These are phyloP conservation scores for Bathelium albidoporum DNA, from an alignment of 495 filamentous ascomycete genomes.

Conservation along the genomic window DNA sequence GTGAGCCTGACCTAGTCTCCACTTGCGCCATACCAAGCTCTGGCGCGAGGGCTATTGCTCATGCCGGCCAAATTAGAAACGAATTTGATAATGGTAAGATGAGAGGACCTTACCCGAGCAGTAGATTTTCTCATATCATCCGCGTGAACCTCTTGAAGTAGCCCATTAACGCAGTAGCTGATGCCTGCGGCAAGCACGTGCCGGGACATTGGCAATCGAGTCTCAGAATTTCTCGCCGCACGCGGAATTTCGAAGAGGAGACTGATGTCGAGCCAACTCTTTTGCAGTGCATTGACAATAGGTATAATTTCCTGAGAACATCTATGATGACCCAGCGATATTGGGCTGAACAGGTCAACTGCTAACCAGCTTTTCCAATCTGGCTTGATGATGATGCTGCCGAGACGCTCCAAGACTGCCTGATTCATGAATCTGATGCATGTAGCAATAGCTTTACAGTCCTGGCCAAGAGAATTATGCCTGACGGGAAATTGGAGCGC, in stretches of 20 bases:
- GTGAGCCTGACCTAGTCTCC: background rate
- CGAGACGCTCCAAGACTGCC: background rate
- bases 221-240: background rate
- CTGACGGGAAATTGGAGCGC: background rate
- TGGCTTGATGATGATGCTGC: background rate
- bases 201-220: background rate
- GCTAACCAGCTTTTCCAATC: background rate
- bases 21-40: background rate
- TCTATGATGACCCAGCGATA: background rate
- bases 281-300: background rate
- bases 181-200: background rate
- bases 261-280: background rate
- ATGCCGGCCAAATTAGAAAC: background rate
- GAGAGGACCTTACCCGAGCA: background rate
- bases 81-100: no score
- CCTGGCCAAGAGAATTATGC: background rate
- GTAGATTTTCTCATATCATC: background rate
- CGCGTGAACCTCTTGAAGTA: background rate
- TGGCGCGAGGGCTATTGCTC: background rate
- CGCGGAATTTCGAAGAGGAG: background rate
- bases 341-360: background rate
- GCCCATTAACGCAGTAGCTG: background rate
- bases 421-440: background rate
- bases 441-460: background rate
- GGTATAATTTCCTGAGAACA: background rate